Evolutionary conservation across 257 asterid species (phyloP).

Genomic region (Lycium barbarum): DNA sequence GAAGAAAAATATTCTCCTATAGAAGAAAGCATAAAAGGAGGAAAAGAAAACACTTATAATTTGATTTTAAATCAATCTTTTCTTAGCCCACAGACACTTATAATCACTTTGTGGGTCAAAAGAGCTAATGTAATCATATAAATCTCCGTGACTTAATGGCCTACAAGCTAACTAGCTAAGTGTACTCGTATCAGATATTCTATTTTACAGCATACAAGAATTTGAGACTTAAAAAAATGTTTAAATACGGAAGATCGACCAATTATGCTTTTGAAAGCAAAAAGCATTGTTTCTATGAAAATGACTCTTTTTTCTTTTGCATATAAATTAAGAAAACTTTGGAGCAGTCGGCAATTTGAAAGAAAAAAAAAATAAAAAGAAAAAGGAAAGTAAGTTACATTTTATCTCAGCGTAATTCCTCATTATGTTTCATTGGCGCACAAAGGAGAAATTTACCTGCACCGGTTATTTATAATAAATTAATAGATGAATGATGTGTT

Average conservation of each 20-base stretch:
- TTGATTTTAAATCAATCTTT: constrained; percentile 2
- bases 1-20: background rate
- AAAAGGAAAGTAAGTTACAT: background rate
- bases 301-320: background rate
- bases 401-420: background rate
- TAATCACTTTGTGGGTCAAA: constrained; percentile 27
- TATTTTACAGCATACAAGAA: background rate
- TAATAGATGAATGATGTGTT: too few species aligned
- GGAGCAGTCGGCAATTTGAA: background rate
- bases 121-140: constrained; percentile 11
- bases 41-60: background rate
- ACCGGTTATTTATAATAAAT: background rate
- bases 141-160: background rate
- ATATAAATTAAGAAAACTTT: background rate
- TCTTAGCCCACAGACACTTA: background rate
- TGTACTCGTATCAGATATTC: background rate
- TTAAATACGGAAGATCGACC: background rate
- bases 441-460: background rate
- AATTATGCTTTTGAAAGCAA: too few species aligned
- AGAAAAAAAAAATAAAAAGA: background rate
- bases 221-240: background rate
- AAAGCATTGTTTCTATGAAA: background rate
- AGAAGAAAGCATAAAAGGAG: constrained; percentile 1
- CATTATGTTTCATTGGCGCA: background rate
- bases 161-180: background rate